Conservation (phyloP, 352 stramenopile genomes). For the Pythium aristosporum region DNA sequence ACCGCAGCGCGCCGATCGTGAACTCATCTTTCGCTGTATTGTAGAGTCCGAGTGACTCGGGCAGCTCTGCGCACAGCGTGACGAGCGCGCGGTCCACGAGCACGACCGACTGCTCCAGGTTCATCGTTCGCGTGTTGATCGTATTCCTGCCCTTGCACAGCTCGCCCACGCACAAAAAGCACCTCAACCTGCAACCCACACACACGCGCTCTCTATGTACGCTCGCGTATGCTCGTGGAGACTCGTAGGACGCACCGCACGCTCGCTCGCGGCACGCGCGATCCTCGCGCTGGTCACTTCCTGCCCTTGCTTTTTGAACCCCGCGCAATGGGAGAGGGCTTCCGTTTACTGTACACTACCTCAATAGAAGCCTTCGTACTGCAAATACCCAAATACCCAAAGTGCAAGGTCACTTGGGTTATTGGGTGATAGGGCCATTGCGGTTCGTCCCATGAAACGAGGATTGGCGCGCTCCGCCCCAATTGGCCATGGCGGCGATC, state of each 20-base stretch:
- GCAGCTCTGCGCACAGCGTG: constrained; percentile 71
- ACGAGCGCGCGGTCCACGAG: constrained; percentile 78
- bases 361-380: background rate
- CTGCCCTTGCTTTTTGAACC: background rate
- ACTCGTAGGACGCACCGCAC: background rate
- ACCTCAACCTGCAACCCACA: background rate
- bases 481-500: constrained; percentile 16
- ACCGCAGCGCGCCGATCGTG: constrained; percentile 52
- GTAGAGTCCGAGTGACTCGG: constrained; percentile 77
- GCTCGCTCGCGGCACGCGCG: background rate
- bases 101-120: constrained; percentile 63
- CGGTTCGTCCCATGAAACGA: background rate
- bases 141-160: background rate
- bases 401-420: background rate
- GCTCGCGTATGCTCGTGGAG: background rate
- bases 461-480: constrained; percentile 7
- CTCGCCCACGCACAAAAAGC: background rate
- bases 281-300: background rate
- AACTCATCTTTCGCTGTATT: constrained; percentile 74
- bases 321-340: background rate
- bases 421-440: constrained; percentile 10
- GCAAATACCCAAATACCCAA: constrained; percentile 8
- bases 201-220: background rate
- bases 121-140: constrained; percentile 35
- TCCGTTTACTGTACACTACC: too few species aligned